Conservation (phyloP, 1,284 basidiomycete species). For the Sporisorium iseilematis-ciliati region DNA sequence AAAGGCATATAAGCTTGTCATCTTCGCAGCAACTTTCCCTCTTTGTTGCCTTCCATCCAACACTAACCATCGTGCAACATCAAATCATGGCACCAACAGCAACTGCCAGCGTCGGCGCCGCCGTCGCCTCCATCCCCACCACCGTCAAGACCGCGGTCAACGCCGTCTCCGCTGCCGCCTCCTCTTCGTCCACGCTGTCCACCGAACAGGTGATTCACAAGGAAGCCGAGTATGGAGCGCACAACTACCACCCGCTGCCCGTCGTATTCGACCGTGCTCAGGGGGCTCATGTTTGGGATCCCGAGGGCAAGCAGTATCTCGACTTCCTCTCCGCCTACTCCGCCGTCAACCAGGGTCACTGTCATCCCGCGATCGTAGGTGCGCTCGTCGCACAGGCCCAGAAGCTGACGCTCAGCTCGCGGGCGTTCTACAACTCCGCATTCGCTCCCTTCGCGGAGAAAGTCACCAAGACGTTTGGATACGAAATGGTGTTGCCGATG, state of each 20-base stretch:
- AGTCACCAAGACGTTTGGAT: conserved; percentile 78
- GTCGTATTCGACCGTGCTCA: conserved; percentile 91
- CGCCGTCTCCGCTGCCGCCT: conserved; percentile 35
- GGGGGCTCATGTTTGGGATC: conserved; percentile 95
- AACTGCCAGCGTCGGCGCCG: conserved; percentile 33
- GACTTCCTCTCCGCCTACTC: conserved; percentile 95
- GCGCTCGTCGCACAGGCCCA: conserved; percentile 87
- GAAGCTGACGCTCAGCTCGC: conserved; percentile 90
- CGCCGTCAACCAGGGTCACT: conserved; percentile 87
- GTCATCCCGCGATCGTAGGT: conserved; percentile 88
- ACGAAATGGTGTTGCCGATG: conserved; percentile 94
- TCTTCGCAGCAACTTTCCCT: conserved; percentile 4
- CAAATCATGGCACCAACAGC: conserved; percentile 54
- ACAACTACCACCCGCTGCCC: conserved; percentile 95
- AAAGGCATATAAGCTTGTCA: neutral
- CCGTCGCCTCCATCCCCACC: conserved; percentile 30
- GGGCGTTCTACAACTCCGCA: conserved; percentile 94
- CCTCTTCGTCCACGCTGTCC: conserved; percentile 53
- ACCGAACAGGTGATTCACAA: conserved; percentile 80
- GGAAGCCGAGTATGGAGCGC: conserved; percentile 84
- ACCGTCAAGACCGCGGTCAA: conserved; percentile 45
- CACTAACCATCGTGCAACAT: neutral
- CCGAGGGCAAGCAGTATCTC: conserved; percentile 78
- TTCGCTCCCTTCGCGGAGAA: conserved; percentile 90
- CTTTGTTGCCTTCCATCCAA: neutral